Evolutionary conservation across 169 alveolate genomes (phyloP), one percentile per base, ranked within the genome.

Genomic region (Prorocentrum cordatum): DNA sequence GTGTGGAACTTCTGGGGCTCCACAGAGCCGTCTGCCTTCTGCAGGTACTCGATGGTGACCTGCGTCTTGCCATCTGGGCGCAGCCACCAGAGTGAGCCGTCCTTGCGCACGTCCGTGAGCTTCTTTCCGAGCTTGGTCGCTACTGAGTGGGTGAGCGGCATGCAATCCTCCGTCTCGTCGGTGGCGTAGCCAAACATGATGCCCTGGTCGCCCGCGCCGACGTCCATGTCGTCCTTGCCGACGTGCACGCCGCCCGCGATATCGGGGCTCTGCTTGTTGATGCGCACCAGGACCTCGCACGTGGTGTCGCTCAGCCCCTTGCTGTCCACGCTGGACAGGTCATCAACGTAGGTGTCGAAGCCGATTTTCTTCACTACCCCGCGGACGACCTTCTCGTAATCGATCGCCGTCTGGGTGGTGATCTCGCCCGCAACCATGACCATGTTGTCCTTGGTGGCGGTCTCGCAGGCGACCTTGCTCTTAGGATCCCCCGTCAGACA

Each of bases 1-100:
- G 99, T 97, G 94, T 97, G 98, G 62, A 97, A 96, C 59, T 99
- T 94, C 80, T 92, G 82, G 16, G 99, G 99, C 91, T 93, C 95
- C 54, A 96, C 92, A 27, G 92, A 95, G 14, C 98, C 98, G 29
- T 92, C 77, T 16, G 68, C 50, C 35, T 92, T 86, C 92, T 92
- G 90, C 59, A 85, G 84, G 93, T 96, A 96, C 93, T 96, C 98
- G 61, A 95, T 95, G 66, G 98, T 96, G 50, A 96, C 96, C 95
- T 98, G 99, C 27, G 99, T 98, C 96, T 98, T 98, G 79, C 99
- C 99, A 93, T 98, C 99, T 2, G 99, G 99, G 82, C 99, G 95
- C 86, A 97, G 84, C 96, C 98, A 98, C 64, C 96, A 92, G 93
- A 96, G 85, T 72, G 92, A 85, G 35, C 94, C 98, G 61, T 94